Conservation (phyloP, 129 eudicot species). For the Ambrosia trifida region DNA sequence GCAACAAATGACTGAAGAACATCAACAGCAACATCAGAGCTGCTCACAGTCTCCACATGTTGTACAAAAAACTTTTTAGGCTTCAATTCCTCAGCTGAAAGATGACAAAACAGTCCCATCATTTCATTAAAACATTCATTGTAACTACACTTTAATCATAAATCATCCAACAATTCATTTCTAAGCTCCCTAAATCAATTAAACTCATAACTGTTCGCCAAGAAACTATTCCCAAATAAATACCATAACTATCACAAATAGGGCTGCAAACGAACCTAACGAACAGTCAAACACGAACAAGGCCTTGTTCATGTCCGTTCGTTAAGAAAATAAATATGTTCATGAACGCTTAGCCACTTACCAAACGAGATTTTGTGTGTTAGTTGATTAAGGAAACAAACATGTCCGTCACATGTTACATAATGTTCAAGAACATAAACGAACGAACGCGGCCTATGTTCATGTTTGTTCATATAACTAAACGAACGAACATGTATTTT, state of each 20-base stretch:
- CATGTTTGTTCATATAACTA: too few relatives aligned
- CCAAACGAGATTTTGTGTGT: too few relatives aligned
- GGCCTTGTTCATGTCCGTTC: too few relatives aligned
- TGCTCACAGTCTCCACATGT: conserved; percentile 76
- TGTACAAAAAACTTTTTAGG: conserved; percentile 64
- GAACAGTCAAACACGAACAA: too few relatives aligned
- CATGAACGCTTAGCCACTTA: too few relatives aligned
- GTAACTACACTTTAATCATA: background rate
- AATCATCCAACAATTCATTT: background rate
- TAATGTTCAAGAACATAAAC: too few relatives aligned
- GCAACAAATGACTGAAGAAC: conserved; percentile 68
- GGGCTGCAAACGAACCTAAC: too few relatives aligned
- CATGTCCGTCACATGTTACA: too few relatives aligned
- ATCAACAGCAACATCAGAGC: conserved; percentile 55
- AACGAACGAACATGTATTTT: too few relatives aligned
- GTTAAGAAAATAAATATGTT: too few relatives aligned
- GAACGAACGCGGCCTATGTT: too few relatives aligned
- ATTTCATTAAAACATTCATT: conserved; percentile 4
- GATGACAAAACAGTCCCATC: conserved; percentile 1
- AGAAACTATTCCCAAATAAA: background rate
- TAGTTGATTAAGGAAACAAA: too few relatives aligned
- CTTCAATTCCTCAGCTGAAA: conserved; percentile 60
- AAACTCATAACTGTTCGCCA: background rate
- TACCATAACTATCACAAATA: conserved; percentile 13
- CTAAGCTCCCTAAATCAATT: conserved; percentile 5